Conservation (phyloP, 805 yeast species). For the Yamadazyma phyllophila region DNA sequence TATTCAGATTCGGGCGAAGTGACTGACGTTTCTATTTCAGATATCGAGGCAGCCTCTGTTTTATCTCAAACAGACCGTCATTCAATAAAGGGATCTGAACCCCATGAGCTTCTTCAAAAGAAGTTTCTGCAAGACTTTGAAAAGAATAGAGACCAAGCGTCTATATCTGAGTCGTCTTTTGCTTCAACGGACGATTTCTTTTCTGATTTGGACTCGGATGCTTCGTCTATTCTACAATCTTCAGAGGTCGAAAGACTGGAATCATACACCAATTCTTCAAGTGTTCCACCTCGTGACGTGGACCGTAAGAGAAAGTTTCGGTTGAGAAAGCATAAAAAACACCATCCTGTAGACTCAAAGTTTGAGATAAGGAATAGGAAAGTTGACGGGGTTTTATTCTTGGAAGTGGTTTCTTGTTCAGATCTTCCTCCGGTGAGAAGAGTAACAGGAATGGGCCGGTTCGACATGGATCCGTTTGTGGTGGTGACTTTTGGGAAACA, state of each 20-base stretch:
- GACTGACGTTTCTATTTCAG: slow-evolving; percentile 22
- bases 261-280: background rate
- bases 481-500: slow-evolving; percentile 87
- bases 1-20: slow-evolving; percentile 24
- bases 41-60: slow-evolving; percentile 24
- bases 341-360: slow-evolving; percentile 10
- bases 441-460: slow-evolving; percentile 63
- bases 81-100: background rate
- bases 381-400: slow-evolving; percentile 66
- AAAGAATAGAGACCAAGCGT: background rate
- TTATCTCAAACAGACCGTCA: slow-evolving; percentile 4
- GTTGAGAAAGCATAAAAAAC: slow-evolving; percentile 3
- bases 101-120: slow-evolving; percentile 10
- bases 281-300: background rate
- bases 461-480: slow-evolving; percentile 96
- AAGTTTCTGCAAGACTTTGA: slow-evolving; percentile 8
- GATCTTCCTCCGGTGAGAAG: slow-evolving; percentile 78
- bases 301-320: background rate
- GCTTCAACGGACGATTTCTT: slow-evolving; percentile 9
- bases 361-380: slow-evolving; percentile 40
- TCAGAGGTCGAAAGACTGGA: background rate
- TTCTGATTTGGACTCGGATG: slow-evolving; percentile 2
- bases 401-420: slow-evolving; percentile 71
- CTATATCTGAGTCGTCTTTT: slow-evolving; percentile 19
- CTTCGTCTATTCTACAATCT: background rate